Evolutionary conservation across 345 rosid species (phyloP).

Genomic region (Hirschfeldia incana): DNA sequence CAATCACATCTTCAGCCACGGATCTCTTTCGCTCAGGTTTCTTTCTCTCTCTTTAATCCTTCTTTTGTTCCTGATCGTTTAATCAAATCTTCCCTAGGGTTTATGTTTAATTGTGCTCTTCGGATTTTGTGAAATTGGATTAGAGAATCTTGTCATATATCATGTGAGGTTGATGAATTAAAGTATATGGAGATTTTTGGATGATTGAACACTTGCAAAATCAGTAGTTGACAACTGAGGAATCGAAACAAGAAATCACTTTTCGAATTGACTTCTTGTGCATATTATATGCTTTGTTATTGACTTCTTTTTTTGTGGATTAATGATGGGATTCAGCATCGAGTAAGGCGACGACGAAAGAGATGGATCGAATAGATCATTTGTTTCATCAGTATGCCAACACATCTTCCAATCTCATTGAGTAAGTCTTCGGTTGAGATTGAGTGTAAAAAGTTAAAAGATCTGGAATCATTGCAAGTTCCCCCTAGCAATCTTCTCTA

Average conservation of each 20-base stretch:
- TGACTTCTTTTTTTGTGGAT: too few species aligned
- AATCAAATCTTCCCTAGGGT: conserved; percentile 28
- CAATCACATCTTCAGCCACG: conserved; percentile 60
- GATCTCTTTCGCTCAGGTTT: conserved; percentile 95
- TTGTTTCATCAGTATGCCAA: conserved; percentile 70
- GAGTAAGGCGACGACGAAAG: conserved; percentile 84
- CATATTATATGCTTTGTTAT: too few species aligned
- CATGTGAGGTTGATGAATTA: too few species aligned
- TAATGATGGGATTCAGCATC: conserved; percentile 50
- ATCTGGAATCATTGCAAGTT: too few species aligned
- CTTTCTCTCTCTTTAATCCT: neutral
- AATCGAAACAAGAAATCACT: neutral
- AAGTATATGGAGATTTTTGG: too few species aligned
- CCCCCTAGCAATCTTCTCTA: neutral
- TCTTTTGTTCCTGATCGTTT: neutral
- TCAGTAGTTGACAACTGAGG: too few species aligned
- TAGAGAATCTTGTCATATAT: too few species aligned
- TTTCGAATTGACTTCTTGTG: neutral
- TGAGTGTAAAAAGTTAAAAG: too few species aligned
- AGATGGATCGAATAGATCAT: conserved; percentile 88
- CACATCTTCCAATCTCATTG: conserved; percentile 73
- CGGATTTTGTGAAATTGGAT: too few species aligned
- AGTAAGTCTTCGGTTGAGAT: conserved; percentile 50
- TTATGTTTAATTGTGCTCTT: conserved; percentile 3
- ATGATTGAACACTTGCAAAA: too few species aligned